phyloP scores from a whole-genome alignment of 768 basidiomycete genomes.

The Udeniomyces megalosporus region DNA sequence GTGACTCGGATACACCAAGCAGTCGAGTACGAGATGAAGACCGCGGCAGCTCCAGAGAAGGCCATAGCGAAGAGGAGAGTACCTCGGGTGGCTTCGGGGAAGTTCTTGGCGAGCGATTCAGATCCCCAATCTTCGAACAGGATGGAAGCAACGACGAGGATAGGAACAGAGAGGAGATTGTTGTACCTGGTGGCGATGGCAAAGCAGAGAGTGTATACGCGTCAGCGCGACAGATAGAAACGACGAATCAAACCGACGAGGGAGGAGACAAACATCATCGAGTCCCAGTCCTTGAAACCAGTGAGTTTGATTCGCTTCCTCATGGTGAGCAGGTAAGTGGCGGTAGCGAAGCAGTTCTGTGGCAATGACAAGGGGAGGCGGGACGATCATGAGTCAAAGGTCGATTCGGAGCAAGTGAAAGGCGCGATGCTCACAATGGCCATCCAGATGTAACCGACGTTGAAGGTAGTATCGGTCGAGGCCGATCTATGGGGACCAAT shows the following conservation, averaged over 20 bases:
- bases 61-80: constrained; percentile 73
- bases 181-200: constrained; percentile 42
- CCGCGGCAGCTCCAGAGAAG: constrained; percentile 94
- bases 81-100: constrained; percentile 65
- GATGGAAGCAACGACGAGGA: constrained; percentile 65
- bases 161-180: constrained; percentile 85
- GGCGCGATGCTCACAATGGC: constrained; percentile 30
- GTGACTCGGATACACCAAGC: constrained; percentile 96
- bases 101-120: constrained; percentile 61
- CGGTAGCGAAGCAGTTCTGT: constrained; percentile 69
- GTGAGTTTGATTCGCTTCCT: constrained; percentile 88
- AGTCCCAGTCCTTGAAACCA: constrained; percentile 47
- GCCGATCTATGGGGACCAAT: constrained; percentile 15
- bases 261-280: not conserved
- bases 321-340: constrained; percentile 87
- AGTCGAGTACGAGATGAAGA: constrained; percentile 93
- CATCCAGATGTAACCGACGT: constrained; percentile 95
- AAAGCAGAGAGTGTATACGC: too few relatives aligned
- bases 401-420: not conserved
- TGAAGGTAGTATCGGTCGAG: constrained; percentile 33
- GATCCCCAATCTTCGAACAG: constrained; percentile 76
- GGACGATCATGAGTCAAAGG: not conserved
- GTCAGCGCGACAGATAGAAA: too few relatives aligned
- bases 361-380: not conserved
- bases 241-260: not conserved